Evolutionary conservation across 306 rosid species (phyloP), one percentile per base, ranked within the genome.

Genomic region (Cucurbita maxima): DNA sequence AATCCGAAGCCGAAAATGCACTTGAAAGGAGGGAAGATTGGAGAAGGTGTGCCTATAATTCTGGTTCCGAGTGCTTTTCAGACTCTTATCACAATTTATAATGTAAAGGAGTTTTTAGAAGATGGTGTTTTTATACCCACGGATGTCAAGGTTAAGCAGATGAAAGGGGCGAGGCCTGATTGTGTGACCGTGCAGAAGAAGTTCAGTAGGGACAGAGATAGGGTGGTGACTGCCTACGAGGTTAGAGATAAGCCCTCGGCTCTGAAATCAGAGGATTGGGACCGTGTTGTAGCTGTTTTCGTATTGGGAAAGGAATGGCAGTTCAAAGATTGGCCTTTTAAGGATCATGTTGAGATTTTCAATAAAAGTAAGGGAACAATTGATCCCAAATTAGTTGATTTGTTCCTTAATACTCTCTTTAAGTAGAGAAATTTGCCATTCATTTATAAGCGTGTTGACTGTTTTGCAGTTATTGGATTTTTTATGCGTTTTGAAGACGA

Each of bases 101-200:
- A 95, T 70, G 97, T 91, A 76, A 95, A 89, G 84, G 99, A 95
- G 84, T 95, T 95, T 30, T 58, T 95, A 85, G 99, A 95, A 72
- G 99, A 91, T 76, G 99, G 99, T 71, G 80, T 91, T 59, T 95
- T 76, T 61, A 89, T 95, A 57, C 89, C 96, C 4, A 95, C 97
- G 6, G 99, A 95, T 47, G 96, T 88, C 11, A 90, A 88, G 90
- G 95, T 82, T 66, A 95, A 95, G 87, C 96, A 89, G 86, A 89
- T 91, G 99, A 91, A 91, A 63, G 97, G 96, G 30, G 75, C 87
- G 4, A 87, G 86, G 75, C 99, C 97, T 0, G 99, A 95, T 43
- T 95, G 99, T 10, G 99, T 95, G 3, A 95, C 99, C 4, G 97
- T 95, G 76, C 97, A 95, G 89, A 91, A 95, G 90, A 95, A 95